Evolutionary conservation across 352 stramenopile genomes (phyloP), one percentile per base, ranked within the genome.

Genomic region (Labyrinthula sp.): DNA sequence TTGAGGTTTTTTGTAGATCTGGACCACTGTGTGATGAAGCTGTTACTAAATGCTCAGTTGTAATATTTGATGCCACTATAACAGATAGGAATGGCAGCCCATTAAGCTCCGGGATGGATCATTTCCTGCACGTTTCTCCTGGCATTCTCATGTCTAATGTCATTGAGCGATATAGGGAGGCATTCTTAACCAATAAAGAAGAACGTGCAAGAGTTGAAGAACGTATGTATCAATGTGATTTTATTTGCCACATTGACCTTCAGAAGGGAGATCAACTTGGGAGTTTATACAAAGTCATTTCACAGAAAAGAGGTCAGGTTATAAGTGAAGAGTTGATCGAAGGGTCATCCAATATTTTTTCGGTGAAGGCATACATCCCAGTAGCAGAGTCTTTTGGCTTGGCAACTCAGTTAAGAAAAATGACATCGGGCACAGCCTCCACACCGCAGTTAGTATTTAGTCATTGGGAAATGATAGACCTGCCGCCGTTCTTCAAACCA

Each of bases 401-500:
- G 52, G 75, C 79, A 8, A 79, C 77, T 3, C 79, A 94, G 39
- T 49, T 95, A 25, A 65, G 89, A 43, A 81, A 79, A 38, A 76
- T 89, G 54, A 91, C 81, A 9, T 93, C 80, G 28, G 85, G 85
- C 14, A 78, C 86, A 25, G 85, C 86, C 9, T 93, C 80, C 45
- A 87, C 86, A 34, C 85, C 85, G 20, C 81, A 94, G 58, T 64
- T 95, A 20, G 66, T 89, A 5, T 94, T 94, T 63, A 82, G 69
- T 28, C 81, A 94, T 60, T 95, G 82, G 82, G 58, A 72, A 46
- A 45, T 87, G 22, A 73, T 93, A 25, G 72, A 88, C 22, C 77
- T 89, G 61, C 82, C 94, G 47, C 85, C 85, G 3, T 95, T 93
- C 60, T 94, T 89, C 68, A 82, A 90, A 49, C 82, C 83, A 20